phyloP scores from a whole-genome alignment of 306 rosid genomes.

The Casuarina glauca region DNA sequence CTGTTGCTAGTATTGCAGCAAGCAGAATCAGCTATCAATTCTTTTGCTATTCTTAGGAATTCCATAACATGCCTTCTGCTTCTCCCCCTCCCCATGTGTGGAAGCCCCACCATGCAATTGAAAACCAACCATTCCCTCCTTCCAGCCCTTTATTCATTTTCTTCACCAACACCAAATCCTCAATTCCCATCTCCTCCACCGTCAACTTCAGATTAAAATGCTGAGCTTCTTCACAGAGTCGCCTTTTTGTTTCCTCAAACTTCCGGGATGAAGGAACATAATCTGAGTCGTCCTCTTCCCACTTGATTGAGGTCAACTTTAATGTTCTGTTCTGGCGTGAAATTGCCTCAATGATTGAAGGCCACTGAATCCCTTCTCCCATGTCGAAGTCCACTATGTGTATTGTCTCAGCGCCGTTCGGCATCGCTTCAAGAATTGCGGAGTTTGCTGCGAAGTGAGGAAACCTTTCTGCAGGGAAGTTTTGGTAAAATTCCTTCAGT shows the following conservation, averaged over 20 bases:
- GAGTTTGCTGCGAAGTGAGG: constrained; percentile 59
- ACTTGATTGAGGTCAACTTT: constrained; percentile 51
- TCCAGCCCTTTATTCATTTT: constrained; percentile 37
- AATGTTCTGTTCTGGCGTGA: constrained; percentile 36
- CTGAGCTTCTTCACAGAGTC: constrained; percentile 45
- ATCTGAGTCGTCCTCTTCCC: constrained; percentile 30
- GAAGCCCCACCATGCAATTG: constrained; percentile 50
- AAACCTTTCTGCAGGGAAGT: constrained; percentile 42
- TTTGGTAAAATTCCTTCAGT: constrained; percentile 46
- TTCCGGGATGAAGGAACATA: constrained; percentile 25
- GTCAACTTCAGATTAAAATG: constrained; percentile 45
- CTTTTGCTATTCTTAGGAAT: constrained; percentile 49
- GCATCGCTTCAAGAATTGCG: constrained; percentile 49
- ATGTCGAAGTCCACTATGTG: constrained; percentile 52
- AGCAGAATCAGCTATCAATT: constrained; percentile 26
- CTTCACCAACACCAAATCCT: constrained; percentile 47
- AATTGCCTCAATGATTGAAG: constrained; percentile 41
- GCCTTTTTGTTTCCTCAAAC: constrained; percentile 43
- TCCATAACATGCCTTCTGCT: constrained; percentile 41
- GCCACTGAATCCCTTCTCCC: constrained; percentile 58
- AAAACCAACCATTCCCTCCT: constrained; percentile 49
- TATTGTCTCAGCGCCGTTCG: constrained; percentile 43
- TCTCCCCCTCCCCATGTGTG: constrained; percentile 49
- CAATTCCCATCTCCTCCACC: constrained; percentile 48
- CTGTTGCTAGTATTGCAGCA: neutral